phyloP scores from a whole-genome alignment of 805 yeast species.

The Ogataea allantospora region DNA sequence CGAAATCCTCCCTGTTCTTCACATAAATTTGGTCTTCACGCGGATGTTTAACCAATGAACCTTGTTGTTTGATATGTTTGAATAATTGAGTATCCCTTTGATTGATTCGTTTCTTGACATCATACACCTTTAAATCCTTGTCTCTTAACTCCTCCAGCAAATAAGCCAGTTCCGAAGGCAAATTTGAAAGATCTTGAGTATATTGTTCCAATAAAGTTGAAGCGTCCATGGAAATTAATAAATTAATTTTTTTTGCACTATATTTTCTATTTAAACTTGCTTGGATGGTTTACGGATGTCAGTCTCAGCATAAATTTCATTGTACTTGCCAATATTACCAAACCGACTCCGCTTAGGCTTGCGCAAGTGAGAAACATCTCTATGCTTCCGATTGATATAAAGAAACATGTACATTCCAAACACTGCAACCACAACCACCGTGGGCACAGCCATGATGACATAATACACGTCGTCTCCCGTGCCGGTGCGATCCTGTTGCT shows the following conservation, averaged over 20 bases:
- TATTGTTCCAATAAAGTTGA: conserved; percentile 78
- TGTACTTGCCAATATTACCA: conserved; percentile 33
- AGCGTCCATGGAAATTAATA: conserved; percentile 65
- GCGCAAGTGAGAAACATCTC: conserved; percentile 49
- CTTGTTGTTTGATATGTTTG: conserved; percentile 78
- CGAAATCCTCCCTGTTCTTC: conserved; percentile 68
- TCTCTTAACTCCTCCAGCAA: conserved; percentile 73
- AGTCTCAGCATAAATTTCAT: conserved; percentile 28
- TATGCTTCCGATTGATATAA: conserved; percentile 51
- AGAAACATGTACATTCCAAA: conserved; percentile 66
- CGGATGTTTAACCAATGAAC: conserved; percentile 77
- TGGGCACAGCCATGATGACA: conserved; percentile 66
- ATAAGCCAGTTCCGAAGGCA: conserved; percentile 84
- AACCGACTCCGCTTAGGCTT: conserved; percentile 35
- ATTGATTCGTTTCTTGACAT: conserved; percentile 61
- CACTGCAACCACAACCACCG: conserved; percentile 57
- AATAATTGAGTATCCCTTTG: conserved; percentile 78
- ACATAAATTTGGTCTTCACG: conserved; percentile 68
- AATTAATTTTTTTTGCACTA: conserved; percentile 4
- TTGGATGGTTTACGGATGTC: conserved; percentile 31
- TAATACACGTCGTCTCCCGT: conserved; percentile 48
- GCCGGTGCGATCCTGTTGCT: conserved; percentile 38
- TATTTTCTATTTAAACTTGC: conserved; percentile 11
- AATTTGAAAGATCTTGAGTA: conserved; percentile 61
- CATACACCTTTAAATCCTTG: conserved; percentile 65